Evolutionary conservation across 2,329 filamentous ascomycete genomes (phyloP), one percentile per base, ranked within the genome.

Genomic region (Fusarium marasasianum): DNA sequence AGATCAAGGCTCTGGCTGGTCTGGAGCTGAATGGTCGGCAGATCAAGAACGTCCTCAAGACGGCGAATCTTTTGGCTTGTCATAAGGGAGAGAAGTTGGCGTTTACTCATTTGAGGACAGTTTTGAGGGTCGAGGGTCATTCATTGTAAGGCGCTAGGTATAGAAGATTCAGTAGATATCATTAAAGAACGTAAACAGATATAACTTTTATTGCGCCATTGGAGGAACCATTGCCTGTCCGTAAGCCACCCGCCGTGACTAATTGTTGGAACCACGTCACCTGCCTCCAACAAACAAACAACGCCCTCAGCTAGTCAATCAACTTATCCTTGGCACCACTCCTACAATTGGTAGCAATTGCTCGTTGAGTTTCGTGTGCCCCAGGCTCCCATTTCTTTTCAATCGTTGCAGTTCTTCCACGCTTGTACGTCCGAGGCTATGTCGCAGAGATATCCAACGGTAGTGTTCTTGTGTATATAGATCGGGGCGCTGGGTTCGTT

Each of bases 1-100:
- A 81, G 20, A 58, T 84, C 5, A 78, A 79, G n/a, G 76, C 81
- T 57, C 78, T 88, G 41, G 79, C 84, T 1, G 66, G 75, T 29
- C 78, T 86, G 57, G 78, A 83, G 9, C 79, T 88, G 48, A 88
- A 88, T 55, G 86, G 87, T 8, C 79, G 86, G 29, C 85, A 88
- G 81, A 88, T 88, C 66, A 87, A 87, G 80, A 88, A 87, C 54
- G 71, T 83, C n/a, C 77, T 85, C 75, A 85, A 86, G 78, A 79
- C 76, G 18, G 79, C 78, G 18, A 80, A 78, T 44, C 50, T 82
- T 48, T 62, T 82, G 62, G 80, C 81, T 17, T 80, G 73, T 17
- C 80, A 82, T 50, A 77, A 78, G 68, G 74, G 63, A 6, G 75
- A 82, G 77, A 78, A 72, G 60, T 57, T 83, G 54, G 66, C 65